Conservation (phyloP, 768 basidiomycete species). For the Tulasnella sp. region DNA sequence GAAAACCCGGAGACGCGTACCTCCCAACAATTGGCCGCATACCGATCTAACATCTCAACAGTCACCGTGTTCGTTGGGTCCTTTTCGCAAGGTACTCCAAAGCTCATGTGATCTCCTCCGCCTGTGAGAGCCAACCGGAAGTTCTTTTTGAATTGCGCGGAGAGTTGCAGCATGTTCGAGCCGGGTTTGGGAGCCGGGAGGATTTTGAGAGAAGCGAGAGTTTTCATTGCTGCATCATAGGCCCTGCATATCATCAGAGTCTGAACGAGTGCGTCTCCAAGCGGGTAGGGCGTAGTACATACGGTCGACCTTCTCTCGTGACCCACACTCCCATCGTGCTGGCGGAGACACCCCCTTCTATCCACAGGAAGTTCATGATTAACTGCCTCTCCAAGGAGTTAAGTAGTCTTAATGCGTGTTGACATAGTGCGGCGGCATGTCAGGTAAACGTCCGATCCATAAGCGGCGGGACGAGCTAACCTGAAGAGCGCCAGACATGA, state of each 20-base stretch:
- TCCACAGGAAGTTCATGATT: slow-evolving; percentile 80
- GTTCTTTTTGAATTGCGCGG: slow-evolving; percentile 57
- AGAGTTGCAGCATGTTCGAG: slow-evolving; percentile 20
- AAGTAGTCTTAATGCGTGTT: slow-evolving; percentile 41
- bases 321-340: slow-evolving; percentile 70
- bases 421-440: neutral
- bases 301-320: slow-evolving; percentile 53
- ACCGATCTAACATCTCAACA: slow-evolving; percentile 58
- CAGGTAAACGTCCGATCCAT: neutral
- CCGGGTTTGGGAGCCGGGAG: slow-evolving; percentile 35
- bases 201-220: slow-evolving; percentile 59
- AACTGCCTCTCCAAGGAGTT: slow-evolving; percentile 72
- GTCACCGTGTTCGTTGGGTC: slow-evolving; percentile 35
- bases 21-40: slow-evolving; percentile 87
- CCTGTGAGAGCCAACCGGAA: slow-evolving; percentile 79
- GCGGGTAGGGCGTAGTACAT: slow-evolving; percentile 18
- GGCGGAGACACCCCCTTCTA: slow-evolving; percentile 60
- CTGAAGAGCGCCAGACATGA: slow-evolving; percentile 86
- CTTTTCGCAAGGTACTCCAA: slow-evolving; percentile 62
- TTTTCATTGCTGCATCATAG: slow-evolving; percentile 57
- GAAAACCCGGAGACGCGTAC: slow-evolving; percentile 30
- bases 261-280: neutral
- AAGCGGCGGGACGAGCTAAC: slow-evolving; percentile 29
- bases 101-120: slow-evolving; percentile 70
- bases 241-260: slow-evolving; percentile 34